Evolutionary conservation across 2,329 filamentous ascomycete species (phyloP).

Genomic region (Xylaria sp.): DNA sequence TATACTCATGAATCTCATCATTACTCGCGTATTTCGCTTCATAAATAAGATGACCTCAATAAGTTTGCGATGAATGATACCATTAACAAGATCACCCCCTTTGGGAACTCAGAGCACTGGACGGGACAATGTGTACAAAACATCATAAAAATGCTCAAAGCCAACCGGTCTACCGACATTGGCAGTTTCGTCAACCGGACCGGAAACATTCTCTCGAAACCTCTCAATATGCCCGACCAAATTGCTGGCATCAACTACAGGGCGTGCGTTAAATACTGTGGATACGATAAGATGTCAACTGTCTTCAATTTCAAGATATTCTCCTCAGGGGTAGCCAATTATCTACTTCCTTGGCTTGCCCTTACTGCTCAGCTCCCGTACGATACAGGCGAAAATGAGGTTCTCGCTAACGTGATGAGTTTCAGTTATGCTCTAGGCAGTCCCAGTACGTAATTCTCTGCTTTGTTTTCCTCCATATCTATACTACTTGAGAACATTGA

Average conservation of each 20-base stretch:
- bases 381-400: slow-evolving; percentile 38
- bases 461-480: neutral
- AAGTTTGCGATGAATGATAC: slow-evolving; percentile 15
- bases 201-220: slow-evolving; percentile 3
- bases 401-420: slow-evolving; percentile 36
- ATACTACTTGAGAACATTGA: too few species aligned
- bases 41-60: neutral
- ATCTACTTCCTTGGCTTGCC: slow-evolving; percentile 42
- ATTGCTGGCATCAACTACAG: slow-evolving; percentile 23
- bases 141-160: slow-evolving; percentile 3
- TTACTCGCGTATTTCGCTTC: too few species aligned
- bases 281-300: slow-evolving; percentile 16
- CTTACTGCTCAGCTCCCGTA: slow-evolving; percentile 41
- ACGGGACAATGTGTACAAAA: slow-evolving; percentile 22
- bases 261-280: slow-evolving; percentile 16
- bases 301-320: slow-evolving; percentile 38
- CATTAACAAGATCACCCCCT: slow-evolving; percentile 12
- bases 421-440: slow-evolving; percentile 40
- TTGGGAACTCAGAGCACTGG: slow-evolving; percentile 3
- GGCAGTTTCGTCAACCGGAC: slow-evolving; percentile 14
- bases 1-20: too few species aligned
- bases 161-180: neutral
- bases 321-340: slow-evolving; percentile 36
- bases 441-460: slow-evolving; percentile 13
- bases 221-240: slow-evolving; percentile 12